These are phyloP conservation scores for Heritiera littoralis DNA, from an alignment of 345 rosid genomes.

Conservation along the genomic window DNA sequence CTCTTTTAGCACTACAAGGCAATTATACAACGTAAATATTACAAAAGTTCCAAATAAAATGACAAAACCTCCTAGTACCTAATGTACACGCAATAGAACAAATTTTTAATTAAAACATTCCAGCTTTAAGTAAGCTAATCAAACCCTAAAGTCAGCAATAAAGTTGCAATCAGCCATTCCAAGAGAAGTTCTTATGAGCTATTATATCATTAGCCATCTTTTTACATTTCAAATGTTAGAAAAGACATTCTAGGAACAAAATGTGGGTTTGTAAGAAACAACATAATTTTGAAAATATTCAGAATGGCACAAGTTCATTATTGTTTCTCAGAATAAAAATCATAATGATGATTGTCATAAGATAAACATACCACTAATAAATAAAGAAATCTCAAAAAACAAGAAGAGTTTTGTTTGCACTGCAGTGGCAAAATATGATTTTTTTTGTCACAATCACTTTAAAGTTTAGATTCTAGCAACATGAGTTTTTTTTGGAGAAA, in stretches of 20 bases:
- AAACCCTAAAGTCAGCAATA: not conserved
- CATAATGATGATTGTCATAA: not conserved
- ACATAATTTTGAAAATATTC: not conserved
- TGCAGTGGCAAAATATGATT: too few species aligned
- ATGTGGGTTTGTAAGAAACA: not conserved
- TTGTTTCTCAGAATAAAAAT: not conserved
- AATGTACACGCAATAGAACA: not conserved
- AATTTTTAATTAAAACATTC: not conserved
- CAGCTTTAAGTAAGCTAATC: not conserved
- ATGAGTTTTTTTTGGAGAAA: not conserved
- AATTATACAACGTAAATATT: not conserved
- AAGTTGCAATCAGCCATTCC: not conserved
- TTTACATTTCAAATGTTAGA: not conserved
- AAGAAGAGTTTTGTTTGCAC: too few species aligned
- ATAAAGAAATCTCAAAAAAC: not conserved
- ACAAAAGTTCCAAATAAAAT: conserved; percentile 7
- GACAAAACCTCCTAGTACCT: not conserved
- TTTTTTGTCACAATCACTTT: not conserved
- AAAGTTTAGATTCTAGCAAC: not conserved
- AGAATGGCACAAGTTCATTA: not conserved
- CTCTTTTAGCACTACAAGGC: conserved; percentile 63
- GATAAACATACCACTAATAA: not conserved
- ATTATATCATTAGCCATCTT: not conserved
- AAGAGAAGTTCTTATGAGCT: not conserved
- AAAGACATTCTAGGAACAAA: not conserved